Evolutionary conservation across 2,329 filamentous ascomycete genomes (phyloP).

Genomic region (Dactylellina leptospora): DNA sequence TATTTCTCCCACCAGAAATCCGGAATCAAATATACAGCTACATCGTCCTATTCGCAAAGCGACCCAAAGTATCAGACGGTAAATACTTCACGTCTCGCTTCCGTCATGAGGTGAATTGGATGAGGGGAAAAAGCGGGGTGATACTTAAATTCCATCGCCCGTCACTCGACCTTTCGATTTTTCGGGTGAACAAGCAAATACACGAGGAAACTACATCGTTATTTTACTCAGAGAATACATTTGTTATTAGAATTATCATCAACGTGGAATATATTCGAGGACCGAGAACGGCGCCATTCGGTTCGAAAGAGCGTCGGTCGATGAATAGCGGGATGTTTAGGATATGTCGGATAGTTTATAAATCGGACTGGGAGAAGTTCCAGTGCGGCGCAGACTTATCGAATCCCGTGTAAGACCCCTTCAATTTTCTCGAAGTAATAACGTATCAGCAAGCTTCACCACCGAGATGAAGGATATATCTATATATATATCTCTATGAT

Average conservation of each 20-base stretch:
- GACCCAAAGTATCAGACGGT: neutral
- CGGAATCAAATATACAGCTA: conserved; percentile 20
- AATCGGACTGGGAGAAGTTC: neutral
- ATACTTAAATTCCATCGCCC: neutral
- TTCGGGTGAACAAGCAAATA: conserved; percentile 10
- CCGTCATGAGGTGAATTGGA: neutral
- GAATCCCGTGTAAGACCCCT: too few species aligned
- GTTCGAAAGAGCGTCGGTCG: neutral
- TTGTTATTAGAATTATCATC: conserved; percentile 11
- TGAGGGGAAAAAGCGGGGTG: neutral
- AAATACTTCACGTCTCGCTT: conserved; percentile 12
- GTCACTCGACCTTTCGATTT: neutral
- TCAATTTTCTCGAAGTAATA: too few species aligned
- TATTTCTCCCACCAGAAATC: conserved; percentile 14
- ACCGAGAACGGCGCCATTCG: neutral
- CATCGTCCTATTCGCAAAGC: conserved; percentile 8
- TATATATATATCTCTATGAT: too few species aligned
- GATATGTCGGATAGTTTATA: too few species aligned
- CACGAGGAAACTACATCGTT: neutral
- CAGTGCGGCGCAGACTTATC: too few species aligned
- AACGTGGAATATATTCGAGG: neutral
- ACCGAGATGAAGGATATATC: too few species aligned
- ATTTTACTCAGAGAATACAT: neutral
- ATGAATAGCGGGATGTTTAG: too few species aligned
- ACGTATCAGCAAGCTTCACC: too few species aligned